phyloP scores from a whole-genome alignment of 176 grass and related monocot genomes.

The Stipa capillata region DNA sequence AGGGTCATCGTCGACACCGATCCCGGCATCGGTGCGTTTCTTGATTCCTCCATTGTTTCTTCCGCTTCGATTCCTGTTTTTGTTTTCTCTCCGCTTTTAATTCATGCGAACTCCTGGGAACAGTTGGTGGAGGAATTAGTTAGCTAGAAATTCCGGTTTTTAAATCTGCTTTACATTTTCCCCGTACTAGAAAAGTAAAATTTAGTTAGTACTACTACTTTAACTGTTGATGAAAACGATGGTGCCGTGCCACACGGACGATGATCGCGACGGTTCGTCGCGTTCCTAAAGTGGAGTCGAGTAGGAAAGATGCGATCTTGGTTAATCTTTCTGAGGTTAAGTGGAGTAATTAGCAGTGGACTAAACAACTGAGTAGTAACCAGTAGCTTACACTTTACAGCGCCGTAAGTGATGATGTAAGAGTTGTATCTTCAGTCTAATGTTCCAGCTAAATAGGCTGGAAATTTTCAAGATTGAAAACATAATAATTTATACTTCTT shows the following conservation, averaged over 20 bases:
- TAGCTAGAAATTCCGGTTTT: neutral
- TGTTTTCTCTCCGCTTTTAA: neutral
- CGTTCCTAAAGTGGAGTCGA: neutral
- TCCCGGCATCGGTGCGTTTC: slow-evolving; percentile 76
- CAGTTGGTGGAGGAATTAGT: neutral
- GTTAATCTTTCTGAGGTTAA: neutral
- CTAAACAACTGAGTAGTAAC: neutral
- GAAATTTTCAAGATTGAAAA: neutral
- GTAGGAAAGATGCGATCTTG: neutral
- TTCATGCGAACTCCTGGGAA: neutral
- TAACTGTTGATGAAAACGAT: neutral
- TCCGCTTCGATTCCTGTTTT: neutral
- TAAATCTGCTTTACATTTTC: neutral
- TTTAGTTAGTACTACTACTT: neutral
- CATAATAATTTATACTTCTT: neutral
- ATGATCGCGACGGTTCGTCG: neutral
- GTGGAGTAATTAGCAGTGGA: neutral
- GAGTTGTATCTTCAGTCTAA: neutral
- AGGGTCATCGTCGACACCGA: slow-evolving; percentile 94
- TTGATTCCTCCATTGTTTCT: neutral
- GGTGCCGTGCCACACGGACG: neutral
- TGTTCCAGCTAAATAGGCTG: neutral
- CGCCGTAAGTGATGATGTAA: neutral
- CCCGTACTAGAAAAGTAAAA: neutral
- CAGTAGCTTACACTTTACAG: no score